Conservation (phyloP, 202 grass and related monocot genomes). For the Setaria italica region DNA sequence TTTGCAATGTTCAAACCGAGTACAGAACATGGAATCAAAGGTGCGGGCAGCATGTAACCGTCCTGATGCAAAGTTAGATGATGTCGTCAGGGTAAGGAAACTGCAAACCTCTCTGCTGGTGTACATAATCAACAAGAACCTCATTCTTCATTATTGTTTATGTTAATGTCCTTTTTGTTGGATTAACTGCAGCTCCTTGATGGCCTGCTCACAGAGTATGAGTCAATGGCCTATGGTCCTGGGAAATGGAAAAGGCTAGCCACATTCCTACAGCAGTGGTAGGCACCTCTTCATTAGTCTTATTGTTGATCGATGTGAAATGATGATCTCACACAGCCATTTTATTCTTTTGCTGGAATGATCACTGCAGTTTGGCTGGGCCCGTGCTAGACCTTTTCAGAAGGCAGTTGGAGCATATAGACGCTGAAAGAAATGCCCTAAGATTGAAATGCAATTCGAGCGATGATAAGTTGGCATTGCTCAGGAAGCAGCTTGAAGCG, state of each 20-base stretch:
- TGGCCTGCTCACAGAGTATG: conserved; percentile 70
- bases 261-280: conserved; percentile 86
- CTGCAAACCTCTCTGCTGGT: not conserved
- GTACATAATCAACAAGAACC: not conserved
- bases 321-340: not conserved
- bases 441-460: conserved; percentile 83
- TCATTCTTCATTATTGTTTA: conserved; percentile 23
- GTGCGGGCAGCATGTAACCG: conserved; percentile 73
- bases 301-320: conserved; percentile 20
- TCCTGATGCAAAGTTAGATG: conserved; percentile 78
- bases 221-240: conserved; percentile 80
- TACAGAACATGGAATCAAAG: conserved; percentile 83
- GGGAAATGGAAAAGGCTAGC: conserved; percentile 84
- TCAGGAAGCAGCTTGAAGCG: conserved; percentile 88
- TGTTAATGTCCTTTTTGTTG: conserved; percentile 26
- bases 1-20: conserved; percentile 77
- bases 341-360: conserved; percentile 36
- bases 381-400: conserved; percentile 80
- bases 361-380: conserved; percentile 72
- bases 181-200: conserved; percentile 76
- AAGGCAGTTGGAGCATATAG: conserved; percentile 78
- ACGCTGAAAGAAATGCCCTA: conserved; percentile 75
- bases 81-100: conserved; percentile 68
- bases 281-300: conserved; percentile 23
- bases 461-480: conserved; percentile 77